Evolutionary conservation across 202 grass and related monocot species (phyloP), one percentile per base, ranked within the genome.

Genomic region (Schoenoplectus tabernaemontani): DNA sequence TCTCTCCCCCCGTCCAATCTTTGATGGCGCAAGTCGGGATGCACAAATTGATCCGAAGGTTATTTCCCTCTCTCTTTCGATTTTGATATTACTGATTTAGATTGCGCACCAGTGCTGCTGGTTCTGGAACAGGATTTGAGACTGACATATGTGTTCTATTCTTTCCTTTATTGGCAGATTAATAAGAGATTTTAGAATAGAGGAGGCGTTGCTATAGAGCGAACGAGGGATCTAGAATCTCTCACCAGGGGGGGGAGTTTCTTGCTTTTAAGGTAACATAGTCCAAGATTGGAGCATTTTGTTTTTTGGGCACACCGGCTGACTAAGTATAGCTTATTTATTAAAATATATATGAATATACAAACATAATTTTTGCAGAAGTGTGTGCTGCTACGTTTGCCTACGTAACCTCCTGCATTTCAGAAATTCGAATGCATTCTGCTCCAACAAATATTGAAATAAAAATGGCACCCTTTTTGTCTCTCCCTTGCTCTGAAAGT

Each of bases 181-280:
- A 32, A 26, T 16, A 23, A 15, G 20, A 28, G 12, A 72, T 72
- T 72, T 61, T 78, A 60, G 34, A 43, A 28, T 26, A 78, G 11
- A 43, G 13, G 76, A 44, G 56, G 69, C 15, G 69, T n/a, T 51
- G 44, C 15, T 53, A 53, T 33, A 74, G 26, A 54, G 47, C 24
- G 28, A 9, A 53, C 34, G 15, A 61, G 76, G 57, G 76, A 61
- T 78, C 56, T 78, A 7, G 11, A 34, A 61, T 78, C 56, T 78
- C 17, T 3, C 37, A 60, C 13, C 22, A 60, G 76, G 36, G 23
- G 28, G 22, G 57, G 8, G 57, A 43, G 15, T 61, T 78, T 61
- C 54, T 78, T 78, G 57, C 11, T 60, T 24, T 16, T 43, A 42
- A 61, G 76, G 76, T 59, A 43, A 61, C 20, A 61, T 42, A 42